Evolutionary conservation across 371 early-diverging fungal species (phyloP), one percentile per base, ranked within the genome.

Genomic region (Choanephora cucurbitarum): DNA sequence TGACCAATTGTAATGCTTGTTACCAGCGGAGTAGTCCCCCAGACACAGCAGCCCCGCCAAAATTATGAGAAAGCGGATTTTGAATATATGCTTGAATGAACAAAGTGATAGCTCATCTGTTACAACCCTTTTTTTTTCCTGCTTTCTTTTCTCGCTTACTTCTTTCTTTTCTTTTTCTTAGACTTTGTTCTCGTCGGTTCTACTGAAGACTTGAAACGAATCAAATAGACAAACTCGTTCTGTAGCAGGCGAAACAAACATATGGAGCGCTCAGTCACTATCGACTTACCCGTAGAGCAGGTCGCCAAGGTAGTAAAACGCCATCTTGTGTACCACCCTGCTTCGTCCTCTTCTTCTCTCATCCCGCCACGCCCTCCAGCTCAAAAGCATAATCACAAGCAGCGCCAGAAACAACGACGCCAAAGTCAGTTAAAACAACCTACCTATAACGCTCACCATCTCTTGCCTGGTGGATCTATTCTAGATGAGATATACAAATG

Each of bases 401-500:
- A 44, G 55, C 56, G 62, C 53, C 37, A 60, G 67, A 55, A 69
- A 55, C 77, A 53, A 67, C 55, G 43, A 58, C 49, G 64, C 56
- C 64, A 19, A 52, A 51, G 48, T 46, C 60, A 46, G 9, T 45
- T 49, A 37, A 43, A 62, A 32, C 24, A 47, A 6, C 59, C 70
- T 2, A 58, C 61, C 13, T 77, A 77, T 24, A 73, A 59, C 41
- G 44, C 71, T 4, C 77, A 77, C 45, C 73, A 67, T 49, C 59
- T 68, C 32, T 68, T 91, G 39, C 81, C 83, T 19, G 85, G 90
- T 51, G 95, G 93, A 21, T 85, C 91, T 31, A 86, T 90, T 54
- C 88, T 95, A 0, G 86, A 90, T 53, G 91, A 92, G 43, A 89
- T 96, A 56, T 96, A 96, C 71, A 90, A 93, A 75, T 95, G 95